phyloP scores from a whole-genome alignment of 2,329 filamentous ascomycete genomes.

The Cladosporium sp. region DNA sequence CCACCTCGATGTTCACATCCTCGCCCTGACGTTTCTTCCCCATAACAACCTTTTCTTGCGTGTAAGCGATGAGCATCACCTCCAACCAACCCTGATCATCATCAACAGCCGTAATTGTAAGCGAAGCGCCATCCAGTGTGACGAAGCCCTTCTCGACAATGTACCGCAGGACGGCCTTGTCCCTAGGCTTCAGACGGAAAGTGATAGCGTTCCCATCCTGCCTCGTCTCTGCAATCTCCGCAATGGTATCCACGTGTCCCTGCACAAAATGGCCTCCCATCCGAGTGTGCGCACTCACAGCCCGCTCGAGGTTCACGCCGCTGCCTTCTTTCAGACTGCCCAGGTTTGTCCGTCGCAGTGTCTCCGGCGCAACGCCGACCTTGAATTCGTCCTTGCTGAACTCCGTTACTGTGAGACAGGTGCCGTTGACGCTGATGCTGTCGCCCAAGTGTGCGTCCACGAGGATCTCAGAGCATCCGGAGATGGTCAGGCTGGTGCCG shows the following conservation, averaged over 20 bases:
- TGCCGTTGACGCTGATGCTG: constrained; percentile 92
- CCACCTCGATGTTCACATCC: constrained; percentile 86
- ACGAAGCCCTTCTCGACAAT: constrained; percentile 96
- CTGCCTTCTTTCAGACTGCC: constrained; percentile 63
- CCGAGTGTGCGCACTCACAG: constrained; percentile 81
- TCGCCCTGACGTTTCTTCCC: constrained; percentile 74
- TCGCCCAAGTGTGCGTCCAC: constrained; percentile 81
- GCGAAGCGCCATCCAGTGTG: constrained; percentile 85
- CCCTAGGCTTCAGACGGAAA: constrained; percentile 72
- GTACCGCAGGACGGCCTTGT: constrained; percentile 69
- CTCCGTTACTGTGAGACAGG: constrained; percentile 86
- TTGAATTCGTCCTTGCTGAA: constrained; percentile 66
- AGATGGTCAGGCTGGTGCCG: constrained; percentile 86
- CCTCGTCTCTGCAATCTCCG: constrained; percentile 64
- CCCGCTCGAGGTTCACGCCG: constrained; percentile 86
- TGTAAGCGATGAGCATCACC: constrained; percentile 97
- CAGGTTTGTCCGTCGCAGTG: constrained; percentile 92
- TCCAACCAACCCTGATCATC: constrained; percentile 85
- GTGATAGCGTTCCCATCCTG: constrained; percentile 88
- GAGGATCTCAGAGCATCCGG: constrained; percentile 69
- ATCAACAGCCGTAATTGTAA: constrained; percentile 84
- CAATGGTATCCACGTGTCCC: constrained; percentile 90
- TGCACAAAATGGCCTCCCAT: constrained; percentile 99
- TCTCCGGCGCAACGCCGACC: constrained; percentile 92
- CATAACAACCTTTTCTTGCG: constrained; percentile 84